Evolutionary conservation across 495 filamentous ascomycete species (phyloP).

Genomic region (Aspergillus bertholletiae): DNA sequence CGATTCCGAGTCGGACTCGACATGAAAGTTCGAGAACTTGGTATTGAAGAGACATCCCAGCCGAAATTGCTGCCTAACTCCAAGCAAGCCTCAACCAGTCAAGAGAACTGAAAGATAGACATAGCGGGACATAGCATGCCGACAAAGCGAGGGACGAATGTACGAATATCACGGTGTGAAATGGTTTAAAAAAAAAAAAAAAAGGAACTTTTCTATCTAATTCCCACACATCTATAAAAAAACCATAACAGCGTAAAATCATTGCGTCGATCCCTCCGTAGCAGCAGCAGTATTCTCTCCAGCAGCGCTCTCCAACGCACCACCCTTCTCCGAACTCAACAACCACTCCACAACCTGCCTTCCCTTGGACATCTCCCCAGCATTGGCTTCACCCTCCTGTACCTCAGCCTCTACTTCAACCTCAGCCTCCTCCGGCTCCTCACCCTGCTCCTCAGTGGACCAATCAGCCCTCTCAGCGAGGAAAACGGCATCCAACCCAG

Average conservation of each 20-base stretch:
- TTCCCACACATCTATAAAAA: slow-evolving; percentile 1
- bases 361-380: slow-evolving; percentile 32
- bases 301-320: slow-evolving; percentile 32
- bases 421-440: slow-evolving; percentile 13
- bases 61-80: slow-evolving; percentile 18
- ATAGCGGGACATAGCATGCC: slow-evolving; percentile 16
- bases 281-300: slow-evolving; percentile 10
- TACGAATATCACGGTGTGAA: too few relatives aligned
- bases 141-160: not conserved
- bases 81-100: not conserved
- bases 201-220: slow-evolving; percentile 7
- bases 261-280: slow-evolving; percentile 1
- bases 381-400: slow-evolving; percentile 13
- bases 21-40: slow-evolving; percentile 67
- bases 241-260: slow-evolving; percentile 5
- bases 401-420: slow-evolving; percentile 16
- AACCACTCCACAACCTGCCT: slow-evolving; percentile 48
- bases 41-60: slow-evolving; percentile 6
- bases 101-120: slow-evolving; percentile 19
- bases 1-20: slow-evolving; percentile 77
- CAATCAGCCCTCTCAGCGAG: slow-evolving; percentile 68
- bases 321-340: slow-evolving; percentile 37
- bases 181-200: not conserved
- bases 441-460: slow-evolving; percentile 25
- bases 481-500: slow-evolving; percentile 81